Conservation (phyloP, 2,329 filamentous ascomycete species). For the Penicillium sp. region DNA sequence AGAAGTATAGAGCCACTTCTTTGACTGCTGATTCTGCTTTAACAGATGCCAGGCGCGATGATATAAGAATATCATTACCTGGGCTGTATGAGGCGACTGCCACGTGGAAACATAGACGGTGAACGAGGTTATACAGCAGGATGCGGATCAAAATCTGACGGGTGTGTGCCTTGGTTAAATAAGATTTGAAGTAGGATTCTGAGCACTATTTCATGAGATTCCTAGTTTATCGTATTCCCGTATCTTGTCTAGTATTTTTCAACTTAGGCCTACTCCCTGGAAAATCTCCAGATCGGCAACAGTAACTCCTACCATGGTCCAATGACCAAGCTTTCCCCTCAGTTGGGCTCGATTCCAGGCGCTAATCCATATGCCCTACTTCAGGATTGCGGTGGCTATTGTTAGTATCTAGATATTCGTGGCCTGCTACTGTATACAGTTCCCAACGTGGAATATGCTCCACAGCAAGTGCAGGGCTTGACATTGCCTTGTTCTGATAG, state of each 20-base stretch:
- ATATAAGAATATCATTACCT: background rate
- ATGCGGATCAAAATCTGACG: background rate
- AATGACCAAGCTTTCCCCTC: background rate
- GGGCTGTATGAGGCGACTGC: background rate
- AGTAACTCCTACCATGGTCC: background rate
- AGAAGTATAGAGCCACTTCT: background rate
- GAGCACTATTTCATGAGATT: background rate
- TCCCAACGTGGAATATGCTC: background rate
- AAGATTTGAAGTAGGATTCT: background rate
- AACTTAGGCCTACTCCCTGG: background rate
- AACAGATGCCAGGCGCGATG: background rate
- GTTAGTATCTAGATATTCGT: background rate
- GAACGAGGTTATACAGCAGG: conserved; percentile 2
- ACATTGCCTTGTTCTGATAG: background rate
- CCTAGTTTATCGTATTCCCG: background rate
- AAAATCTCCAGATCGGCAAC: background rate
- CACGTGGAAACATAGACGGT: conserved; percentile 1
- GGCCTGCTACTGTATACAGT: background rate
- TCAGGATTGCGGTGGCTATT: background rate
- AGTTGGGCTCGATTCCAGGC: background rate
- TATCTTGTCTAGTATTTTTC: background rate
- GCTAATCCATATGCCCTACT: background rate
- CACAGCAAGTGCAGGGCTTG: background rate
- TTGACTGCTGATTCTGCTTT: background rate
- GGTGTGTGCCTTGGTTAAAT: conserved; percentile 1